A percentile compares a stretch with the other conserved stretches of the same genome.
Conservation (phyloP, 2,329 filamentous ascomycete species). For the Hymenoscyphus albidus region DNA sequence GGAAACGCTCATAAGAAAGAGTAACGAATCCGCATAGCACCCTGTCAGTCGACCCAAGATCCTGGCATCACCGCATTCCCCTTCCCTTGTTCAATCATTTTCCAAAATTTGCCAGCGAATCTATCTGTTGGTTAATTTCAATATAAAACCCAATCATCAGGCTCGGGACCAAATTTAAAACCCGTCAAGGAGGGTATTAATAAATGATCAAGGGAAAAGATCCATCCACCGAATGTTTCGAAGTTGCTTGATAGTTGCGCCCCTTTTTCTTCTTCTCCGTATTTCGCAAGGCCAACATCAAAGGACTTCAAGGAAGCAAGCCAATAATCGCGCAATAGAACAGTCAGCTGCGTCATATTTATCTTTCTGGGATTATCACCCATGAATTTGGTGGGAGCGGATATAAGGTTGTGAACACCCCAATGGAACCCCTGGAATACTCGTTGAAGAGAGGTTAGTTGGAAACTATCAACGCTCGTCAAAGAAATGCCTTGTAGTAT, state of each 20-base stretch:
- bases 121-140: slow-evolving; percentile 1
- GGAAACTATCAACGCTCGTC: not conserved
- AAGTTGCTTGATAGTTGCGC: too few relatives aligned
- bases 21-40: not conserved
- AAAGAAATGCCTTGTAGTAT: not conserved
- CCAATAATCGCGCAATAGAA: not conserved
- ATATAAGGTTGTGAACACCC: too few relatives aligned
- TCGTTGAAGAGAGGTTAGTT: not conserved
- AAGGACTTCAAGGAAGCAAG: not conserved
- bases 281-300: not conserved
- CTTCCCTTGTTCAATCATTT: not conserved
- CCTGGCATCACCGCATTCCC: not conserved
- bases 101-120: slow-evolving; percentile 7
- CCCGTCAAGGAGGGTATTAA: not conserved
- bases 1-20: not conserved
- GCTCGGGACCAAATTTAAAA: not conserved
- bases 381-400: too few relatives aligned
- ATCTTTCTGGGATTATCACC: too few relatives aligned
- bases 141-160: slow-evolving; percentile 5
- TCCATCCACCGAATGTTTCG: too few relatives aligned
- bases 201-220: not conserved
- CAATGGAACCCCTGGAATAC: too few relatives aligned
- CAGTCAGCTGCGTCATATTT: not conserved
- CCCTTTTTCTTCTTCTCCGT: not conserved
- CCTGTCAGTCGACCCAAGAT: not conserved